Evolutionary conservation across 2,329 filamentous ascomycete genomes (phyloP), one percentile per base, ranked within the genome.

Genomic region (Aspergillus ochraceoroseus): DNA sequence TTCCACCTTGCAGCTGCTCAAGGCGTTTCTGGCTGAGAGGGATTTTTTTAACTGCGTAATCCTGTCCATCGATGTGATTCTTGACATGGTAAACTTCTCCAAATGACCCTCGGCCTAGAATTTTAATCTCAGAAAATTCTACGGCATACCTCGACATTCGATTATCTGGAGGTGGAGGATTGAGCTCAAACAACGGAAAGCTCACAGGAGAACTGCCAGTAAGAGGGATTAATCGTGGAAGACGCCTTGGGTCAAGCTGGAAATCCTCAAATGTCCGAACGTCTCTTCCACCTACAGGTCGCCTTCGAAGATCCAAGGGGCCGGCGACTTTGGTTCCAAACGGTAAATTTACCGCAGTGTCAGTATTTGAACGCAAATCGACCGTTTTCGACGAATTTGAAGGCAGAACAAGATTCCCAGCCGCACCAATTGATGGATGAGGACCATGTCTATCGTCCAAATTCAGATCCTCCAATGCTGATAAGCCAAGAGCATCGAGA

Each of bases 1-100:
- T 74, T 14, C 70, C 67, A 37, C 71, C 63, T 32, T 73, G 67
- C n/a, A 80, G 68, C 47, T 68, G 70, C 23, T 70, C 68, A 7
- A 79, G 63, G 15, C 74, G 67, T 30, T 68, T 65, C 26, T 71
- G 63, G 33, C 73, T 76, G 5, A 84, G 64, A 0, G 73, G 70
- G 5, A 85, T 79, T 46, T 80, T 79, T 56, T 85, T 85, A 33
- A 85, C 70, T 0, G 81, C 81, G 52, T 84, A 85, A 25, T 73
- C 65, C 30, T 74, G 71, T 5, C 74, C 72, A 54, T 85, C 81
- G 4, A 84, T 71, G 35, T 73, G 71, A 48, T 83, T 76, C 32
- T 66, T 71, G 7, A 74, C 79, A 47, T 76, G 76, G 54, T 74
- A 84, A 2, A 84, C 81, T 25, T 73, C 72, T 1, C 79, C 80